Evolutionary conservation across 148 eudicot genomes (phyloP).

Genomic region (Camellia japonica): DNA sequence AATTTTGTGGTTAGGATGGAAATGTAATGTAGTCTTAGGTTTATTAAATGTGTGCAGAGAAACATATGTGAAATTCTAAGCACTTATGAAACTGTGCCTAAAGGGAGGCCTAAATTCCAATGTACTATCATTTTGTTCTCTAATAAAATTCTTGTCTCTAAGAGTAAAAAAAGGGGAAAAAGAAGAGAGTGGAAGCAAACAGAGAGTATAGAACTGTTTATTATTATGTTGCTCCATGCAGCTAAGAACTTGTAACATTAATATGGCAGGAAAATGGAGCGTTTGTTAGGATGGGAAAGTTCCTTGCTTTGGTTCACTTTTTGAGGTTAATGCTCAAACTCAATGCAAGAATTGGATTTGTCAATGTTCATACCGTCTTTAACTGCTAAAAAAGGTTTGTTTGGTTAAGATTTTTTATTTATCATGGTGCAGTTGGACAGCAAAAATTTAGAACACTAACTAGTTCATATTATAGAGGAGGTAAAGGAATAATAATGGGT

Average conservation of each 20-base stretch:
- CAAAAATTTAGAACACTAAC: conserved; percentile 93
- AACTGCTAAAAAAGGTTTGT: not conserved
- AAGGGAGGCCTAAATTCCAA: no score
- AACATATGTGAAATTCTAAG: no score
- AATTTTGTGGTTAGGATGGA: no score
- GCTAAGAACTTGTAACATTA: not conserved
- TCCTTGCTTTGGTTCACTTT: not conserved
- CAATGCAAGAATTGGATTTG: not conserved
- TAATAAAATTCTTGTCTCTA: no score
- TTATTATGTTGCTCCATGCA: not conserved
- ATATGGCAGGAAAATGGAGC: not conserved
- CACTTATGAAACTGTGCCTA: no score
- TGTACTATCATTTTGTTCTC: no score
- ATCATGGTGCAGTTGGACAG: conserved; percentile 74
- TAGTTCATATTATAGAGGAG: conserved; percentile 81
- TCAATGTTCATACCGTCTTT: not conserved
- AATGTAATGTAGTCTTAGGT: no score
- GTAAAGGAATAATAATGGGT: conserved; percentile 93
- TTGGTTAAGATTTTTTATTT: not conserved
- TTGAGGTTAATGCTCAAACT: not conserved
- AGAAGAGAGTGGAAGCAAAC: no score
- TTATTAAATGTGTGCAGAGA: no score
- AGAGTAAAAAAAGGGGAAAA: no score
- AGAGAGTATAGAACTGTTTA: not conserved
- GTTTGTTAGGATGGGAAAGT: not conserved